A percentile compares a stretch with the other conserved stretches of the same genome.
These are phyloP conservation scores for Rhynchosporium agropyri DNA, from an alignment of 2,329 filamentous ascomycete genomes.

Conservation along the genomic window DNA sequence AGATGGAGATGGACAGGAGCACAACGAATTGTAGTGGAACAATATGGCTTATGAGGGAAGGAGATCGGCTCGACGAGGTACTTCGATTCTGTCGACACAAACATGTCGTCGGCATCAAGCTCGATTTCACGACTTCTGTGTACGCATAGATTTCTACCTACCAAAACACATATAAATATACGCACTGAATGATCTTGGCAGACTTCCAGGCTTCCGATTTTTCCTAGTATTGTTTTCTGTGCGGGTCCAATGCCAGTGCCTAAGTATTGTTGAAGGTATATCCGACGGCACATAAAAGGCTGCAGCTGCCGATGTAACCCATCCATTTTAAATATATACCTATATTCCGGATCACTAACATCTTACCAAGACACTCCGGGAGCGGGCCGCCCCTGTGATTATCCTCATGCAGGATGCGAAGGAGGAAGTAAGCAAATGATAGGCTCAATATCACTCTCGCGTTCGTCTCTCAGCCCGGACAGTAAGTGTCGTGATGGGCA, in stretches of 20 bases:
- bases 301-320: no score
- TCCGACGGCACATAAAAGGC: no score
- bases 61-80: background rate
- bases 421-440: background rate
- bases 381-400: slow-evolving; percentile 3
- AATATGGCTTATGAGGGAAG: slow-evolving; percentile 6
- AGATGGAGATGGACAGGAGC: slow-evolving; percentile 57
- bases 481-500: background rate
- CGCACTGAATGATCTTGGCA: background rate
- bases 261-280: no score
- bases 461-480: background rate
- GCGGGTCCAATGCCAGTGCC: no score
- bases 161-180: background rate
- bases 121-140: no score
- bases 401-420: background rate
- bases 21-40: slow-evolving; percentile 58
- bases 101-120: background rate
- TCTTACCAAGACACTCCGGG: background rate
- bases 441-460: slow-evolving; percentile 3
- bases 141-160: background rate
- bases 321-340: no score
- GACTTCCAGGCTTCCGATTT: no score
- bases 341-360: background rate
- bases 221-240: no score
- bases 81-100: background rate